Conservation (phyloP, 768 basidiomycete genomes). For the Trametes cubensis region DNA sequence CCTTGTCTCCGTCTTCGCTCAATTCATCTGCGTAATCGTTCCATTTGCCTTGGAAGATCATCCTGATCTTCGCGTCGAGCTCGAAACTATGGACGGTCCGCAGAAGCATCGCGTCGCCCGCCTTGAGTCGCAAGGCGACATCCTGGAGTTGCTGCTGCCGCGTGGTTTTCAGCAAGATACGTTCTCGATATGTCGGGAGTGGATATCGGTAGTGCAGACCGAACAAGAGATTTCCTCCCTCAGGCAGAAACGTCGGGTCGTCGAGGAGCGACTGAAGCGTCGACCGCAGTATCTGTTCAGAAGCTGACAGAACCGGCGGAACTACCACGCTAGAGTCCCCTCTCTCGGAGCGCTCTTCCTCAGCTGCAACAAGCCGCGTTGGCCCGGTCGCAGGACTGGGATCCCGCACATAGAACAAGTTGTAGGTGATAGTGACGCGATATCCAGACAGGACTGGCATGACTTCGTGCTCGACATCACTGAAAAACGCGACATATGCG, state of each 20-base stretch:
- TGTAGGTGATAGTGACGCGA: conserved; percentile 50
- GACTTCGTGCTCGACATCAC: conserved; percentile 51
- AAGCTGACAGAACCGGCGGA: not conserved
- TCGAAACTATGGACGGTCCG: conserved; percentile 2
- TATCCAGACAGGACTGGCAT: conserved; percentile 43
- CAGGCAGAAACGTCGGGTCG: conserved; percentile 39
- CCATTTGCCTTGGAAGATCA: not conserved
- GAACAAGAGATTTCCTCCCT: conserved; percentile 46
- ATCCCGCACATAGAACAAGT: conserved; percentile 34
- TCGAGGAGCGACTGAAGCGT: conserved; percentile 34
- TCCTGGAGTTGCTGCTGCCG: not conserved
- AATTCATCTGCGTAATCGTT: not conserved
- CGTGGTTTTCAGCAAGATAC: not conserved
- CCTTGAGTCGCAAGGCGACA: conserved; percentile 15
- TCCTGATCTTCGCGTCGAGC: conserved; percentile 5
- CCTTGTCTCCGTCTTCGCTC: not conserved
- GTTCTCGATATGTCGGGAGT: not conserved
- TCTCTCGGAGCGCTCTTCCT: not conserved
- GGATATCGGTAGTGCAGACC: conserved; percentile 43
- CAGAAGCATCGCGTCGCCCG: conserved; percentile 13
- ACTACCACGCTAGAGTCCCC: not conserved
- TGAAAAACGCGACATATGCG: conserved; percentile 46
- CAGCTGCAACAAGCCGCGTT: too few species aligned
- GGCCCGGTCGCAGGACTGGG: too few species aligned
- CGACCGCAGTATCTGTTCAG: conserved; percentile 17